phyloP scores from a whole-genome alignment of 306 rosid genomes.

The Luffa acutangula region DNA sequence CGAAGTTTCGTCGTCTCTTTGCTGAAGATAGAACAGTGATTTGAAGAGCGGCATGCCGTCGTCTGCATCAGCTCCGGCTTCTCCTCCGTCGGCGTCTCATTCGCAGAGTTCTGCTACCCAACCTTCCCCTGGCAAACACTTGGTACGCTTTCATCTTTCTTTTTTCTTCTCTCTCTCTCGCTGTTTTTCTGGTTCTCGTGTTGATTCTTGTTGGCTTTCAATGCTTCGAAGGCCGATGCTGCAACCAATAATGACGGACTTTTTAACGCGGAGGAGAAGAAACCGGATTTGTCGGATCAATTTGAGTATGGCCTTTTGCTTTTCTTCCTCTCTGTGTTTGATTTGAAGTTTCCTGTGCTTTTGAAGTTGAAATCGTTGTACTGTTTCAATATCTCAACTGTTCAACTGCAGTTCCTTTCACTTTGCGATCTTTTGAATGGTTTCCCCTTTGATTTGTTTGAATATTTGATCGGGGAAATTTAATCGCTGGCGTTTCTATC shows the following conservation, averaged over 20 bases:
- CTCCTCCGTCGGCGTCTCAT: slow-evolving; percentile 35
- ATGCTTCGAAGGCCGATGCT: slow-evolving; percentile 26
- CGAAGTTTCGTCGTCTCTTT: neutral
- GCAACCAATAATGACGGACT: slow-evolving; percentile 26
- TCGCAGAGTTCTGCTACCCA: slow-evolving; percentile 28
- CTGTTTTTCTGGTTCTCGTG: slow-evolving; percentile 4
- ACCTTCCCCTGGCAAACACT: slow-evolving; percentile 20
- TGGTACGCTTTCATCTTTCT: slow-evolving; percentile 26
- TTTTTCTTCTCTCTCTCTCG: slow-evolving; percentile 13
- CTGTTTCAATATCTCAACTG: neutral
- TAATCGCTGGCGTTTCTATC: neutral
- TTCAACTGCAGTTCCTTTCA: neutral
- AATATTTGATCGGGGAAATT: neutral
- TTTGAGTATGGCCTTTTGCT: slow-evolving; percentile 31
- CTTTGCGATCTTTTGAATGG: neutral
- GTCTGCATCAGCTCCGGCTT: slow-evolving; percentile 25
- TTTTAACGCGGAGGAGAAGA: slow-evolving; percentile 27
- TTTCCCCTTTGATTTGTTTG: neutral
- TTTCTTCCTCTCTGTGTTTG: neutral
- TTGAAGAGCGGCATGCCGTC: slow-evolving; percentile 16
- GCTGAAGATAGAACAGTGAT: neutral
- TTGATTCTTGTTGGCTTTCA: slow-evolving; percentile 15
- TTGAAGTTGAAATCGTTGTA: neutral
- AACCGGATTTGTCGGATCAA: slow-evolving; percentile 25
- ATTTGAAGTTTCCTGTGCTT: neutral